phyloP scores from a whole-genome alignment of 1,284 basidiomycete genomes.

The Ustilago crameri region DNA sequence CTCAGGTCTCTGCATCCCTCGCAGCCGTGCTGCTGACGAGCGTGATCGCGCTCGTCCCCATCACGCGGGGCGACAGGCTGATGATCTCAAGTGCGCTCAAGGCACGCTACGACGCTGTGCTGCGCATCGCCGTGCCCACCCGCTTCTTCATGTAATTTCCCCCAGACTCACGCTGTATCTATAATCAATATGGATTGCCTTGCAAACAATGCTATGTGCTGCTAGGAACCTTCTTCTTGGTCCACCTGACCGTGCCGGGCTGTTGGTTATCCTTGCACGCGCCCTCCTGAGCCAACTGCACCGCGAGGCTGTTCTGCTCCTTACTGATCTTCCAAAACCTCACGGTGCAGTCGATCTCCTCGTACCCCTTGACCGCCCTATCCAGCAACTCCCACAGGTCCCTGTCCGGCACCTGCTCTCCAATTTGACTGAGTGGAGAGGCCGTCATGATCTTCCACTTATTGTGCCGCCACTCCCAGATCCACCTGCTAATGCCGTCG shows the following conservation, averaged over 20 bases:
- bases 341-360: conserved; percentile 65
- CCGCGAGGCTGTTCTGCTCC: conserved; percentile 46
- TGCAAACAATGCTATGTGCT: background rate
- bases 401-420: conserved; percentile 61
- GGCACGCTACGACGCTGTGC: conserved; percentile 36
- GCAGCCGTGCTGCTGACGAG: conserved; percentile 20
- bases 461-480: conserved; percentile 64
- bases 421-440: conserved; percentile 49
- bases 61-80: conserved; percentile 6
- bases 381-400: conserved; percentile 67
- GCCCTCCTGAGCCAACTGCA: conserved; percentile 55
- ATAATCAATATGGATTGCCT: too few species aligned
- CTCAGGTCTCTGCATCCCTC: background rate
- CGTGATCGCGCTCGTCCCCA: conserved; percentile 21
- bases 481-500: conserved; percentile 61
- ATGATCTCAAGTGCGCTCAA: conserved; percentile 25
- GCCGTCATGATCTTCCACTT: conserved; percentile 56
- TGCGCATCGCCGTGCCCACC: conserved; percentile 15
- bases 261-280: conserved; percentile 62
- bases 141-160: conserved; percentile 14
- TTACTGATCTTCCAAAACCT: conserved; percentile 63
- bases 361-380: conserved; percentile 53
- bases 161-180: too few species aligned
- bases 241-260: conserved; percentile 60
- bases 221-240: conserved; percentile 38